Conservation (phyloP, 805 yeast species). For the Lipomyces kockii region DNA sequence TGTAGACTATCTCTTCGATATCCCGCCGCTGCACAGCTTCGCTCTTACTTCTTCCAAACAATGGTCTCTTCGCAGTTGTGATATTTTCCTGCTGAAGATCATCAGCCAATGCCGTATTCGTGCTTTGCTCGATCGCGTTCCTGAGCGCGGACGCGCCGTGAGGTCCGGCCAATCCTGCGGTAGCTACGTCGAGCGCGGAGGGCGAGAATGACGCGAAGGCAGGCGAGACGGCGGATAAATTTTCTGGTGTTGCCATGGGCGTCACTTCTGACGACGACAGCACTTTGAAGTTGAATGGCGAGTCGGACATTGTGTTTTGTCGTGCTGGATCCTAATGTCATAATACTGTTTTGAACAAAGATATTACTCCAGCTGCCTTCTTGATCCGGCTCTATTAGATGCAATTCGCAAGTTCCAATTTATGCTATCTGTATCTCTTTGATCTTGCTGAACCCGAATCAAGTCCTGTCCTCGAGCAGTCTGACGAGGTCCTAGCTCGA, state of each 20-base stretch:
- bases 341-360: neutral
- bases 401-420: too few species aligned
- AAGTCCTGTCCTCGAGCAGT: too few species aligned
- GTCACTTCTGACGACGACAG: conserved; percentile 28
- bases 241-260: conserved; percentile 25
- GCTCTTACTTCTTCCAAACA: conserved; percentile 25
- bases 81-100: neutral
- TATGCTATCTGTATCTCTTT: too few species aligned
- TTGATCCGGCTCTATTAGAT: too few species aligned
- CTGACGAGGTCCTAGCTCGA: too few species aligned
- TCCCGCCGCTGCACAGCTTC: conserved; percentile 14
- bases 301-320: conserved; percentile 17
- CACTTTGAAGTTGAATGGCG: conserved; percentile 29
- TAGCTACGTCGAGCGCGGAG: conserved; percentile 9
- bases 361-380: too few species aligned
- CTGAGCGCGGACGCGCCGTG: neutral
- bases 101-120: neutral
- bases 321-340: neutral
- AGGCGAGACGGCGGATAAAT: conserved; percentile 19
- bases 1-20: conserved; percentile 35
- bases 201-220: conserved; percentile 26
- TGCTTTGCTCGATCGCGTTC: conserved; percentile 1
- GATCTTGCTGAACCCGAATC: too few species aligned
- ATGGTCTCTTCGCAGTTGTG: conserved; percentile 4
- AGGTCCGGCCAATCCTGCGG: neutral